Evolutionary conservation across 192 early-diverging fungal genomes (phyloP).

Genomic region (Coemansia sp.): DNA sequence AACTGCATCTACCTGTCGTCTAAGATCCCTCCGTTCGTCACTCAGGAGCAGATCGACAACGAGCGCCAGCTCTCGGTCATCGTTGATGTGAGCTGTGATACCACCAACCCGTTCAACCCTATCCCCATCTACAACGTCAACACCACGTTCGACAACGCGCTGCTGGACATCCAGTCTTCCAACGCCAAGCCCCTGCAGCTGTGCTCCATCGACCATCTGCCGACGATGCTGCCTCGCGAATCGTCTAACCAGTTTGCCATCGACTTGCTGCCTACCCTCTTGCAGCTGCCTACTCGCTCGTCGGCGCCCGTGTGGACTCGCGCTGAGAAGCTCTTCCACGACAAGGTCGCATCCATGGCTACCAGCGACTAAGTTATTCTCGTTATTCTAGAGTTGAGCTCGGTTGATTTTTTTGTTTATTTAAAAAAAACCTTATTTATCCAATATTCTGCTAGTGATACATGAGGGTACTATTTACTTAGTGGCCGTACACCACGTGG

Average conservation of each 20-base stretch:
- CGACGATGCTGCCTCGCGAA: slow-evolving; percentile 92
- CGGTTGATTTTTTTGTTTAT: not conserved
- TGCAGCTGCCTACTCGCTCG: slow-evolving; percentile 67
- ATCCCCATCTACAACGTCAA: slow-evolving; percentile 91
- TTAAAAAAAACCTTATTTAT: not conserved
- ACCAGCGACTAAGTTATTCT: slow-evolving; percentile 31
- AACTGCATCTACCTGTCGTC: slow-evolving; percentile 98
- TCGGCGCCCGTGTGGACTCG: slow-evolving; percentile 78
- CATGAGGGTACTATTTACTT: slow-evolving; percentile 11
- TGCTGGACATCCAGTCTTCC: slow-evolving; percentile 63
- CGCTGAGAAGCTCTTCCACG: slow-evolving; percentile 81
- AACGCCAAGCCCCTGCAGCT: slow-evolving; percentile 77
- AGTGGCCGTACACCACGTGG: slow-evolving; percentile 46
- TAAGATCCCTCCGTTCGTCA: slow-evolving; percentile 94
- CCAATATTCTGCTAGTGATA: not conserved
- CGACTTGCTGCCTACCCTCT: slow-evolving; percentile 85
- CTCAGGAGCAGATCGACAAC: slow-evolving; percentile 72
- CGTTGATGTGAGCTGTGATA: slow-evolving; percentile 95
- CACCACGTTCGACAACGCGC: slow-evolving; percentile 95
- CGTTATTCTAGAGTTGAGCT: not conserved
- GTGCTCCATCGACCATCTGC: slow-evolving; percentile 96
- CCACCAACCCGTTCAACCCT: slow-evolving; percentile 97
- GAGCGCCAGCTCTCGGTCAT: slow-evolving; percentile 79
- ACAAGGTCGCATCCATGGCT: slow-evolving; percentile 72
- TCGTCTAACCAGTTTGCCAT: slow-evolving; percentile 82